Evolutionary conservation across 352 stramenopile species (phyloP).

Genomic region (Pythium aquatile): DNA sequence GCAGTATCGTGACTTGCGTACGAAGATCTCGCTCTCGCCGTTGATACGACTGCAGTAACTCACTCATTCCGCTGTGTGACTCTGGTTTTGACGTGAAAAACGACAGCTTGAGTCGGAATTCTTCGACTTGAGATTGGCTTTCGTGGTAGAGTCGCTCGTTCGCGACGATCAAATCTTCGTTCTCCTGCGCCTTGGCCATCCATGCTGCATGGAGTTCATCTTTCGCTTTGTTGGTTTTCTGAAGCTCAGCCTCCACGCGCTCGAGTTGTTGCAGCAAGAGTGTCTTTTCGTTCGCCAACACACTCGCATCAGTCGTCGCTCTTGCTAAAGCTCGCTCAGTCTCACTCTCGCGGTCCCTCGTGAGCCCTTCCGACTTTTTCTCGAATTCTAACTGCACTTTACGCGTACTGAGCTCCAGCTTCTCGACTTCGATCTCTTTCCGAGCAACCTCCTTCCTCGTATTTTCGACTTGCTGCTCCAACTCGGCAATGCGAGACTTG

Average conservation of each 20-base stretch:
- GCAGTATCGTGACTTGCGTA: conserved; percentile 27
- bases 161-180: conserved; percentile 43
- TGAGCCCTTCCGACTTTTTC: conserved; percentile 26
- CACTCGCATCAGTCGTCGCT: conserved; percentile 17
- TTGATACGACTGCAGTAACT: conserved; percentile 47
- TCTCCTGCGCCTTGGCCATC: conserved; percentile 42
- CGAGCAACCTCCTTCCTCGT: conserved; percentile 43
- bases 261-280: conserved; percentile 19
- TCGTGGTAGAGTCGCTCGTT: conserved; percentile 43
- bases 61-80: conserved; percentile 16
- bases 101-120: conserved; percentile 42
- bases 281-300: conserved; percentile 11
- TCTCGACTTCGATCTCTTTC: conserved; percentile 49
- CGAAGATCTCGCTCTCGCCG: conserved; percentile 39
- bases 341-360: conserved; percentile 21
- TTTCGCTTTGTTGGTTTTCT: conserved; percentile 30
- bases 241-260: conserved; percentile 18
- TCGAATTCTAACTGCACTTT: conserved; percentile 40
- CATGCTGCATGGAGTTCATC: conserved; percentile 22
- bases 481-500: conserved; percentile 11
- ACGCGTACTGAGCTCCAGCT: conserved; percentile 30
- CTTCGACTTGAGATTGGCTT: conserved; percentile 43
- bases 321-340: conserved; percentile 29
- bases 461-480: conserved; percentile 32
- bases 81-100: conserved; percentile 18